These are phyloP conservation scores for Irpex sp. DNA, from an alignment of 1,284 basidiomycete genomes.

Conservation along the genomic window DNA sequence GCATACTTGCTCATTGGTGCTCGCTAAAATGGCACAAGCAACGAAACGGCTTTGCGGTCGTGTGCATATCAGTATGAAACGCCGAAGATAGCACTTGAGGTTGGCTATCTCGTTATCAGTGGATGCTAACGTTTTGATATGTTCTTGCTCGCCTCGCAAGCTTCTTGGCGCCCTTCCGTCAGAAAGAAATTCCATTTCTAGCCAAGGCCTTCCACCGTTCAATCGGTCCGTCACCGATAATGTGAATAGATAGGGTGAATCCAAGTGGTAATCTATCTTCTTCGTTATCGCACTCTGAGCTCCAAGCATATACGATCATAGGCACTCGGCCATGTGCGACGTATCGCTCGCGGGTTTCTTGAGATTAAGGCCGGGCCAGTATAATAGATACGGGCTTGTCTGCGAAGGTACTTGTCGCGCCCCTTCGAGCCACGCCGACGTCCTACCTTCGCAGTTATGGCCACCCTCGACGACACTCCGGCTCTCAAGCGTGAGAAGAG, in stretches of 20 bases:
- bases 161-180: background rate
- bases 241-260: background rate
- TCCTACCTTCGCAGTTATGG: slow-evolving; percentile 1
- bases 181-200: background rate
- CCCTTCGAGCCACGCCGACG: background rate
- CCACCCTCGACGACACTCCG: slow-evolving; percentile 5
- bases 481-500: slow-evolving; percentile 10
- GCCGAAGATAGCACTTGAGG: background rate
- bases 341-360: background rate
- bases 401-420: background rate
- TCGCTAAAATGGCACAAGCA: no score
- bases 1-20: no score
- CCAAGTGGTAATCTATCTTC: background rate
- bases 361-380: background rate
- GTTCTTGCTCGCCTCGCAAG: background rate
- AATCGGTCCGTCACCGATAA: background rate
- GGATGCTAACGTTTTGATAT: background rate
- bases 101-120: background rate
- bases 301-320: background rate
- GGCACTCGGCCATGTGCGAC: background rate
- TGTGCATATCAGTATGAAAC: background rate
- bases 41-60: background rate
- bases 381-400: background rate
- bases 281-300: background rate
- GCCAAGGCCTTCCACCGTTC: background rate